Evolutionary conservation across 2,329 filamentous ascomycete species (phyloP).

Genomic region (Talaromyces atroroseus): DNA sequence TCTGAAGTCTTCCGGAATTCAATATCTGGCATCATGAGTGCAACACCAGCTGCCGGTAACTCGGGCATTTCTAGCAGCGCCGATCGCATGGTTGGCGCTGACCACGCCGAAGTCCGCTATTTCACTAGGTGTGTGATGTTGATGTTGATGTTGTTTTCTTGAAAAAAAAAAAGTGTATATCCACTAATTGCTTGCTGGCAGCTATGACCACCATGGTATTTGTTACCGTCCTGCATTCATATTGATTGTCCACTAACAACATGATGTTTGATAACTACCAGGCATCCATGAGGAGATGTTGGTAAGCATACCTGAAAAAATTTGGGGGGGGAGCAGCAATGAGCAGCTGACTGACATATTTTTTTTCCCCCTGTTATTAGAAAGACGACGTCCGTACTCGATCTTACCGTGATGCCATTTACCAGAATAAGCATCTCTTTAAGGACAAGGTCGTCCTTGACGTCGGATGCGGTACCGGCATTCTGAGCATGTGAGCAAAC

Average conservation of each 20-base stretch:
- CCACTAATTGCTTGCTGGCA: slow-evolving; percentile 37
- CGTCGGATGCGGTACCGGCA: slow-evolving; percentile 89
- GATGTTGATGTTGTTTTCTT: slow-evolving; percentile 19
- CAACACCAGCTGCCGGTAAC: not conserved
- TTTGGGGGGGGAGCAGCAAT: not conserved
- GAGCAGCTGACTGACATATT: not conserved
- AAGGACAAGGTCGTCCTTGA: slow-evolving; percentile 81
- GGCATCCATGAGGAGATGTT: slow-evolving; percentile 98
- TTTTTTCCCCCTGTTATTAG: slow-evolving; percentile 42
- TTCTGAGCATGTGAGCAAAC: slow-evolving; percentile 81
- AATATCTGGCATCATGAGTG: slow-evolving; percentile 3
- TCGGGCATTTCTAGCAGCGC: slow-evolving; percentile 35
- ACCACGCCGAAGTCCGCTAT: slow-evolving; percentile 97
- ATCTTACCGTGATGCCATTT: slow-evolving; percentile 97
- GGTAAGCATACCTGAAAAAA: slow-evolving; percentile 50
- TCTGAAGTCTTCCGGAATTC: not conserved
- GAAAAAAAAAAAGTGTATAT: not conserved
- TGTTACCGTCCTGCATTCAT: slow-evolving; percentile 3
- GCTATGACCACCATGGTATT: slow-evolving; percentile 96
- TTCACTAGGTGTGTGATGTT: slow-evolving; percentile 74
- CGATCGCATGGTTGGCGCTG: slow-evolving; percentile 56
- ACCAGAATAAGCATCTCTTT: slow-evolving; percentile 83
- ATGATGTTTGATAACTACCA: slow-evolving; percentile 30
- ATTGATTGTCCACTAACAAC: slow-evolving; percentile 15
- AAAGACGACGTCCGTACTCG: slow-evolving; percentile 97